phyloP scores from a whole-genome alignment of 164 flowering plant genomes.

The Aristolochia contorta region DNA sequence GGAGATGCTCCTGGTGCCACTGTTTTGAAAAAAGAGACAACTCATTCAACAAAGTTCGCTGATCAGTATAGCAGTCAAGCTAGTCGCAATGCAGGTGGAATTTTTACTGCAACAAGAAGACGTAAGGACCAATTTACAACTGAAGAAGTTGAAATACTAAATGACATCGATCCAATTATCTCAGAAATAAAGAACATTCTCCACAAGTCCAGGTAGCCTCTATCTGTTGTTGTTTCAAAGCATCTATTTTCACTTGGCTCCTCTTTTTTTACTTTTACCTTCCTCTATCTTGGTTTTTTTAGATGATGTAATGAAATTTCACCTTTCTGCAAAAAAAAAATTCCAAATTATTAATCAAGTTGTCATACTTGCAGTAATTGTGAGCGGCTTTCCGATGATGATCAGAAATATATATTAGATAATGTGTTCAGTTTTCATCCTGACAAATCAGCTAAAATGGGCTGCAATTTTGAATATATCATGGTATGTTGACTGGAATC shows the following conservation, averaged over 20 bases:
- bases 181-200: slow-evolving; percentile 48
- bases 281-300: neutral
- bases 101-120: slow-evolving; percentile 42
- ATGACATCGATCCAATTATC: slow-evolving; percentile 57
- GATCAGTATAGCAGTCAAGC: slow-evolving; percentile 16
- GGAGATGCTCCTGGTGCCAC: slow-evolving; percentile 10
- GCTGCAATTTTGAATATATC: slow-evolving; percentile 57
- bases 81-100: slow-evolving; percentile 21
- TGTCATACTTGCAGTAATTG: slow-evolving; percentile 47
- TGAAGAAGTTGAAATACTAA: slow-evolving; percentile 67
- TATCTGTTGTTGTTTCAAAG: neutral
- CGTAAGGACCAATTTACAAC: slow-evolving; percentile 55
- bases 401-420: slow-evolving; percentile 56
- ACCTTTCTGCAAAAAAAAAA: too few species aligned
- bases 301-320: too few species aligned
- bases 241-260: neutral
- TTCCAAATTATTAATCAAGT: neutral
- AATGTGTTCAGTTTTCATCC: slow-evolving; percentile 77
- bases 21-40: slow-evolving; percentile 27
- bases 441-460: slow-evolving; percentile 64
- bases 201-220: slow-evolving; percentile 52
- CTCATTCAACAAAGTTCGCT: slow-evolving; percentile 27
- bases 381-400: slow-evolving; percentile 60
- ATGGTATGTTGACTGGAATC: slow-evolving; percentile 38
- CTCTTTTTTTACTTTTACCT: neutral